phyloP scores from a whole-genome alignment of 2,329 filamentous ascomycete genomes.

The Delphinella strobiligena region DNA sequence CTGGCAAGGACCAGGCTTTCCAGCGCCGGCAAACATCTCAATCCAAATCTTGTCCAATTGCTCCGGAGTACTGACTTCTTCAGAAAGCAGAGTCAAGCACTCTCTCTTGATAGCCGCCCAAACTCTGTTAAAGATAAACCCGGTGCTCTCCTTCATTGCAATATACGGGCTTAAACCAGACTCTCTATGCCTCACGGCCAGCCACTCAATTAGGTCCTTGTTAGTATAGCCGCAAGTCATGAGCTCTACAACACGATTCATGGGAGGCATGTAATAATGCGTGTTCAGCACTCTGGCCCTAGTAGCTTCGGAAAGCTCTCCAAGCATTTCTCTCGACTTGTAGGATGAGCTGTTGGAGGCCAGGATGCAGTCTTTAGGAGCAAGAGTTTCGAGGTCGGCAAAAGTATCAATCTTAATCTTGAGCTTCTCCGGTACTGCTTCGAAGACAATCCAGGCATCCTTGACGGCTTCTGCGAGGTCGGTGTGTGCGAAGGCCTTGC shows the following conservation, averaged over 20 bases:
- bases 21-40: conserved; percentile 24
- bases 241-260: conserved; percentile 33
- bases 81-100: conserved; percentile 35
- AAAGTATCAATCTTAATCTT: conserved; percentile 38
- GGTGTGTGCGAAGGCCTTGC: conserved; percentile 22
- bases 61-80: conserved; percentile 37
- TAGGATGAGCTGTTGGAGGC: conserved; percentile 42
- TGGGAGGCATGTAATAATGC: conserved; percentile 41
- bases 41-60: conserved; percentile 39
- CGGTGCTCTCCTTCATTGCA: conserved; percentile 38
- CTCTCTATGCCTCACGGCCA: conserved; percentile 29
- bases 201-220: conserved; percentile 31
- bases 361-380: conserved; percentile 36
- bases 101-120: conserved; percentile 48
- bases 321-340: conserved; percentile 38
- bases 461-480: conserved; percentile 29
- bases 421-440: conserved; percentile 40
- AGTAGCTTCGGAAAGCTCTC: conserved; percentile 25
- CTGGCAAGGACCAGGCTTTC: conserved; percentile 20
- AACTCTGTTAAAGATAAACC: conserved; percentile 44
- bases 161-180: conserved; percentile 30
- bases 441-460: conserved; percentile 42
- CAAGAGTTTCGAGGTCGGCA: conserved; percentile 31
- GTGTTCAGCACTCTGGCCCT: conserved; percentile 35
- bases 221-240: conserved; percentile 40